Evolutionary conservation across 2,329 filamentous ascomycete genomes (phyloP).

Genomic region (Sporothrix inflata): DNA sequence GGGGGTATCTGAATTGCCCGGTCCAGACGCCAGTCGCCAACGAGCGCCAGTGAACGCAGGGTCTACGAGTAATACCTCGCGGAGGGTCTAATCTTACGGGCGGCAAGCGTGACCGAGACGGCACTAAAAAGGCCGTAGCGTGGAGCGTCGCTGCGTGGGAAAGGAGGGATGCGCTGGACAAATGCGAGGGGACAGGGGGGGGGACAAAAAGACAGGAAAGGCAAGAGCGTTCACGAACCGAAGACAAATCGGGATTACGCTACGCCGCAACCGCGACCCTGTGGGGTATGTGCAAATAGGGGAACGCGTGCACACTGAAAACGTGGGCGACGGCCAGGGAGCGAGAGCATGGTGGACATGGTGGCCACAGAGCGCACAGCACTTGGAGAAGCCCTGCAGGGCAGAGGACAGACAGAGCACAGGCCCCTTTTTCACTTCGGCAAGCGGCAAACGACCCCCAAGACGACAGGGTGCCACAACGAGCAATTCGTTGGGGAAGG

Average conservation of each 20-base stretch:
- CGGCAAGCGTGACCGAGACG: constrained; percentile 1
- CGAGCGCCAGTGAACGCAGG: not conserved
- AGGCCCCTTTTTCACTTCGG: not conserved
- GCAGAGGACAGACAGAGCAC: not conserved
- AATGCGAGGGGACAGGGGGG: constrained; percentile 13
- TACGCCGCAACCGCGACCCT: not conserved
- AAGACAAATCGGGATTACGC: not conserved
- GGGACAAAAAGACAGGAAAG: not conserved
- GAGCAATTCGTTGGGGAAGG: constrained; percentile 3
- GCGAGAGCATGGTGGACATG: too few species aligned
- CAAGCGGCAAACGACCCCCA: too few species aligned
- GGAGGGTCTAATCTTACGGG: constrained; percentile 19
- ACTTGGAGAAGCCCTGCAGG: not conserved
- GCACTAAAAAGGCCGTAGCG: constrained; percentile 4
- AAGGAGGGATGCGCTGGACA: not conserved
- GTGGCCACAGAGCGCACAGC: not conserved
- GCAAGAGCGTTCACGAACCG: not conserved
- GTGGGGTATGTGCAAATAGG: constrained; percentile 14
- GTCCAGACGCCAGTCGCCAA: not conserved
- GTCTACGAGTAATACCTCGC: constrained; percentile 6
- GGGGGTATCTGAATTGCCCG: constrained; percentile 10
- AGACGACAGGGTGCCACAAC: not conserved
- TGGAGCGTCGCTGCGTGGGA: too few species aligned
- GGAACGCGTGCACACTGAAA: not conserved
- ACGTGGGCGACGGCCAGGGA: not conserved